Base-by-base conservation (phyloP, 2,329 filamentous ascomycete genomes). In the Aspergillus pseudoglaucus region DNA sequence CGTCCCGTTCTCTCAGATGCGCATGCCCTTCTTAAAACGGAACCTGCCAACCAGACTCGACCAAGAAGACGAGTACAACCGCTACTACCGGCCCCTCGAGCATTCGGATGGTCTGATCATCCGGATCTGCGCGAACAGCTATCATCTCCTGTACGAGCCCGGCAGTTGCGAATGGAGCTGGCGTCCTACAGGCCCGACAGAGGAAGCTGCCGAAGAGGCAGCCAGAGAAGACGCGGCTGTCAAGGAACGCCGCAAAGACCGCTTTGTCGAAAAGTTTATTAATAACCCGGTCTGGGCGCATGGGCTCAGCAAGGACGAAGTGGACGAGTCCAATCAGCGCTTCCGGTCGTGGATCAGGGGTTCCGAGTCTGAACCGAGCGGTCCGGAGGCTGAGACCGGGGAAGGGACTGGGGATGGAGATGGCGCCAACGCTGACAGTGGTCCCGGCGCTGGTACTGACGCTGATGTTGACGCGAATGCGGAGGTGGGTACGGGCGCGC, bases 121-220 rank as follows among this genome's bases (percentile, higher is more conserved):
- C 38, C 82, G 84, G 51, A 86, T 91, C 61, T 89, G 84, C 59
- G 78, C 88, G 12, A 87, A 86, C 66, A 87, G 82, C 47, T 89
- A 85, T 63, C 87, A 88, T 69, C 85, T 91, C 61, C 75, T 87
- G n/a, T 90, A 86, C 73, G 82, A 83, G 47, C 80, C 84, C 1
- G 77, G 77, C 25, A 87, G 84, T 17, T 78, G 77, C 6, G 88
- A 90, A 60, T 88, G 79, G 69, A 87, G 87, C 63, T 89, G 84
- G 67, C 70, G 70, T 7, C 60, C 64, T 6, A 59, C 56, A 1
- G 58, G 57, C 1, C 48, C 62, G 1, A 47, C 60, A 23, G 60
- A 66, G 27, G 60, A 66, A 42, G 50, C 56, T 32, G 48, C 54
- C 4, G 64, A 68, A 7, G 63, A 69, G 32, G 58, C 65, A 17